phyloP scores from a whole-genome alignment of 495 filamentous ascomycete genomes.

The Lentithecium fluviatile region DNA sequence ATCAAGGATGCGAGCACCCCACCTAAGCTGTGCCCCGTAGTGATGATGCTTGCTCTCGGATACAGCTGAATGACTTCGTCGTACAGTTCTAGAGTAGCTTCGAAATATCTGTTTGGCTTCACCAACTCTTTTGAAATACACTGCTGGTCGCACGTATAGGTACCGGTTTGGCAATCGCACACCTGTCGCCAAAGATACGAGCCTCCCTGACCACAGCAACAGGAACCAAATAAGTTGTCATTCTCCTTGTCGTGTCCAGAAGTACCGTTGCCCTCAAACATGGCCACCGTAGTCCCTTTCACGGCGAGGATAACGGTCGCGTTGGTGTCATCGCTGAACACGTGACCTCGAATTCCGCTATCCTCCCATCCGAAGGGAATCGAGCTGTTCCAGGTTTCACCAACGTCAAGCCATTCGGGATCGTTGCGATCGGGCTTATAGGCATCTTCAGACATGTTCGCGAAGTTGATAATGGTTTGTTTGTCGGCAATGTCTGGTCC shows the following conservation, averaged over 20 bases:
- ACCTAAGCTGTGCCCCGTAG: constrained; percentile 23
- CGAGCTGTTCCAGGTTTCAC: constrained; percentile 19
- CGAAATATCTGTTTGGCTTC: constrained; percentile 19
- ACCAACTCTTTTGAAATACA: constrained; percentile 19
- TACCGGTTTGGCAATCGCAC: constrained; percentile 28
- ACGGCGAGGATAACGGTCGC: constrained; percentile 24
- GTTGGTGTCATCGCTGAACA: constrained; percentile 28
- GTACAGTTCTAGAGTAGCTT: constrained; percentile 16
- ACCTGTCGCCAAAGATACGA: constrained; percentile 25
- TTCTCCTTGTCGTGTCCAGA: constrained; percentile 30
- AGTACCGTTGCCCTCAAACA: constrained; percentile 26
- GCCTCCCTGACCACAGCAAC: constrained; percentile 29
- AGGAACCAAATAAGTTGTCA: constrained; percentile 34
- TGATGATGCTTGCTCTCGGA: constrained; percentile 22
- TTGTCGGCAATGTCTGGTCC: constrained; percentile 27
- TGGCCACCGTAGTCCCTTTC: constrained; percentile 26
- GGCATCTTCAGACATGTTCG: constrained; percentile 30
- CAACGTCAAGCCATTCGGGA: constrained; percentile 27
- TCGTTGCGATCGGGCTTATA: constrained; percentile 24
- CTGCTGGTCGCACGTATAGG: constrained; percentile 24
- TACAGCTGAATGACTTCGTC: constrained; percentile 27
- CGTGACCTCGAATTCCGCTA: constrained; percentile 30
- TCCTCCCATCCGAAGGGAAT: constrained; percentile 28
- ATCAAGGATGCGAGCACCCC: constrained; percentile 26
- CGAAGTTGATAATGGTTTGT: constrained; percentile 21